Percentiles rank a stretch among this genome's conserved stretches.
These are phyloP conservation scores for Termitomyces sp. DNA, from an alignment of 768 basidiomycete species.

Conservation along the genomic window DNA sequence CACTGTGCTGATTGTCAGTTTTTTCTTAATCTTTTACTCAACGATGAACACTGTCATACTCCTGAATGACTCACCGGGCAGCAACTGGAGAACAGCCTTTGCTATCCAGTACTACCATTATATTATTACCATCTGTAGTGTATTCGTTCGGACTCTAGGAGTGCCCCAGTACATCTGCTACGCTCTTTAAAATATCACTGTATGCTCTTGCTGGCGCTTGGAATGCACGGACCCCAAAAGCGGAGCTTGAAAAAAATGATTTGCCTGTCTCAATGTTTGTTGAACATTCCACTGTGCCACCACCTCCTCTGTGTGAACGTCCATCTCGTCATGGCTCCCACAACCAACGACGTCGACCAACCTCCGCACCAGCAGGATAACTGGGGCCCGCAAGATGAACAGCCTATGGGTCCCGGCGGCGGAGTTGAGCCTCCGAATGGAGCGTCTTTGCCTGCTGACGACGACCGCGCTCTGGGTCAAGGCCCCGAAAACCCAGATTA, in stretches of 20 bases:
- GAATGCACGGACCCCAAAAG: slow-evolving; percentile 19
- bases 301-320: slow-evolving; percentile 6
- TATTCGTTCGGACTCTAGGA: slow-evolving; percentile 14
- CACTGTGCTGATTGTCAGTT: neutral
- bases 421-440: slow-evolving; percentile 43
- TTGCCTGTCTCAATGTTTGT: slow-evolving; percentile 11
- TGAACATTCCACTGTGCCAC: slow-evolving; percentile 12
- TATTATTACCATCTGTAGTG: slow-evolving; percentile 17
- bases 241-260: slow-evolving; percentile 20
- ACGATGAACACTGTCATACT: slow-evolving; percentile 1
- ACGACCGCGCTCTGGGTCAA: slow-evolving; percentile 44
- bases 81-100: slow-evolving; percentile 11
- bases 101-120: slow-evolving; percentile 13
- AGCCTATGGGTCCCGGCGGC: slow-evolving; percentile 39
- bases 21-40: neutral
- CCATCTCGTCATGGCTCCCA: slow-evolving; percentile 19
- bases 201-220: neutral
- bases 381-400: slow-evolving; percentile 54
- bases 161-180: slow-evolving; percentile 15
- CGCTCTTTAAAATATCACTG: slow-evolving; percentile 11
- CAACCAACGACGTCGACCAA: slow-evolving; percentile 27
- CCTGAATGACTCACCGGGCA: neutral
- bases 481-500: slow-evolving; percentile 52
- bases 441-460: slow-evolving; percentile 47
- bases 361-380: slow-evolving; percentile 37